These are phyloP conservation scores for Bromus sterilis DNA, from an alignment of 176 grass and related monocot species.

Conservation along the genomic window DNA sequence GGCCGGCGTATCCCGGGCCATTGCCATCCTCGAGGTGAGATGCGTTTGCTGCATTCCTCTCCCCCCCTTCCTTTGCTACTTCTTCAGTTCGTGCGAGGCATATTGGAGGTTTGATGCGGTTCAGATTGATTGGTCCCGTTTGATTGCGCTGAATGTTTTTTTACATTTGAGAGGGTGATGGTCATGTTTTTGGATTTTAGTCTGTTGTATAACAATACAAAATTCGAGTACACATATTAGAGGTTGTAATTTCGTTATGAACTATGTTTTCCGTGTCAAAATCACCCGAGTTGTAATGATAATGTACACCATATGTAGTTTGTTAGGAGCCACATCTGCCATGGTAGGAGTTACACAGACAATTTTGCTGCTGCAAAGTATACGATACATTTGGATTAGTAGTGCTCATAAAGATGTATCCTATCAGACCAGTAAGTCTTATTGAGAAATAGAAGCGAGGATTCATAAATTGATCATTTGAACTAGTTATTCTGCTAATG, in stretches of 20 bases:
- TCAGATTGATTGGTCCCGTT: not conserved
- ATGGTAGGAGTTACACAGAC: not conserved
- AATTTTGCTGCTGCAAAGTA: not conserved
- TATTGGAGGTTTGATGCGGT: not conserved
- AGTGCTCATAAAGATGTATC: not conserved
- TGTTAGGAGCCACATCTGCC: not conserved
- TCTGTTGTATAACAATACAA: not conserved
- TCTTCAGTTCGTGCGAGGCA: not conserved
- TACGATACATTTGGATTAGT: not conserved
- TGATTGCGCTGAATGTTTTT: not conserved
- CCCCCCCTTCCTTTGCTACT: not conserved
- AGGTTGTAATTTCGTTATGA: not conserved
- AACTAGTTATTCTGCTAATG: not conserved
- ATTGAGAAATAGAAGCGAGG: not conserved
- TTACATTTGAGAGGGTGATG: too few species aligned
- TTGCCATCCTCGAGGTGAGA: constrained; percentile 74
- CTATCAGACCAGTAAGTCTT: not conserved
- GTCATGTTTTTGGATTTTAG: not conserved
- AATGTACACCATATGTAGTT: not conserved
- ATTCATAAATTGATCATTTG: not conserved
- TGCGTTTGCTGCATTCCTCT: not conserved
- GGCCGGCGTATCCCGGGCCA: constrained; percentile 58
- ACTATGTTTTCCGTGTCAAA: not conserved
- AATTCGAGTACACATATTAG: not conserved
- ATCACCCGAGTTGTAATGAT: not conserved